Percentiles rank a stretch among this genome's conserved stretches.
phyloP scores from a whole-genome alignment of 441 rosid genomes.

The Viola pubescens region DNA sequence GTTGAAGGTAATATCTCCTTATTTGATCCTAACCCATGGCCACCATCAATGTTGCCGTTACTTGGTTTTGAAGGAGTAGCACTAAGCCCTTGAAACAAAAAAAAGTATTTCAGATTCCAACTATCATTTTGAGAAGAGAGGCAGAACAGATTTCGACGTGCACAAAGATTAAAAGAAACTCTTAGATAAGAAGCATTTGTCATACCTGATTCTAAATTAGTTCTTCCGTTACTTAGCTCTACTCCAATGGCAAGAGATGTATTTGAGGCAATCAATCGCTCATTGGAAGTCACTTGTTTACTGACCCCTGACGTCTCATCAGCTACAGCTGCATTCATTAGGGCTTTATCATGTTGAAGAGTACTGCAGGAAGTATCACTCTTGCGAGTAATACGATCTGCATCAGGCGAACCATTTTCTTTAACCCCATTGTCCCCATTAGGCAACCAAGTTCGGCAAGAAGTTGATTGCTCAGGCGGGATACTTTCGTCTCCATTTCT shows the following conservation, averaged over 20 bases:
- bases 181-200: constrained; percentile 14
- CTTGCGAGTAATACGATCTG: constrained; percentile 35
- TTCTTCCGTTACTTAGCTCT: constrained; percentile 59
- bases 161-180: neutral
- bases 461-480: constrained; percentile 53
- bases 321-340: constrained; percentile 33
- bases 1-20: constrained; percentile 40
- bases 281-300: constrained; percentile 46
- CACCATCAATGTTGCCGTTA: constrained; percentile 36
- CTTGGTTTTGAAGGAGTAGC: constrained; percentile 46
- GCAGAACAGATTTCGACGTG: constrained; percentile 11
- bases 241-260: constrained; percentile 36
- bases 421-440: constrained; percentile 45
- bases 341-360: constrained; percentile 43
- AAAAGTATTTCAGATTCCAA: constrained; percentile 24
- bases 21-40: constrained; percentile 44
- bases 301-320: constrained; percentile 46
- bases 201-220: constrained; percentile 55
- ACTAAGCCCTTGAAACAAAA: constrained; percentile 46
- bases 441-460: constrained; percentile 44
- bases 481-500: constrained; percentile 51
- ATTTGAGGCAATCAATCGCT: constrained; percentile 34
- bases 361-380: constrained; percentile 30
- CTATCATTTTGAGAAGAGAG: constrained; percentile 15
- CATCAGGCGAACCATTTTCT: constrained; percentile 46